phyloP scores from a whole-genome alignment of 2,329 filamentous ascomycete species.

The Aureobasidium leucospermi region DNA sequence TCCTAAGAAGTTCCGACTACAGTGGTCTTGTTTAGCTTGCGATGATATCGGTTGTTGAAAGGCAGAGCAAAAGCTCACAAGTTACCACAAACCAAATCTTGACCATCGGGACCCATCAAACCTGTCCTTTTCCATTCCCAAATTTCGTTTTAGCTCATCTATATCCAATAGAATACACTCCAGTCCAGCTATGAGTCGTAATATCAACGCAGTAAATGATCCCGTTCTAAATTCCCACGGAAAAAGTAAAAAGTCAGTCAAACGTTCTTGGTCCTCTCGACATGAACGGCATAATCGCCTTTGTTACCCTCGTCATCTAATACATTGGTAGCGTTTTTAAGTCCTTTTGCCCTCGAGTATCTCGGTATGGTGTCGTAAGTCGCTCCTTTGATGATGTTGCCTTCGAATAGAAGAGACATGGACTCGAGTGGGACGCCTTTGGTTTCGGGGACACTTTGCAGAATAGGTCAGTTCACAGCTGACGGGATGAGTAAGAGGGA shows the following conservation, averaged over 20 bases:
- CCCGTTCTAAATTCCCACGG: background rate
- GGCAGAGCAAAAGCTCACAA: too few species aligned
- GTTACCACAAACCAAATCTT: too few species aligned
- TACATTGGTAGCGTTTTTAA: background rate
- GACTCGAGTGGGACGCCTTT: constrained; percentile 37
- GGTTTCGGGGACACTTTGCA: constrained; percentile 33
- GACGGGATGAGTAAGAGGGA: too few species aligned
- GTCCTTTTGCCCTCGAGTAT: constrained; percentile 26
- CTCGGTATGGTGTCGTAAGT: constrained; percentile 32
- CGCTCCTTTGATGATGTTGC: constrained; percentile 33
- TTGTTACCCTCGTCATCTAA: background rate
- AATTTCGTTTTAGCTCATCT: background rate
- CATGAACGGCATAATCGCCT: background rate
- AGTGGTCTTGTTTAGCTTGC: too few species aligned
- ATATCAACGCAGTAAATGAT: background rate
- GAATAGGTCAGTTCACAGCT: background rate
- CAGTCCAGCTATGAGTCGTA: too few species aligned
- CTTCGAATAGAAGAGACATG: constrained; percentile 36
- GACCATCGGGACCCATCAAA: background rate
- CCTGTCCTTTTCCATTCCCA: background rate
- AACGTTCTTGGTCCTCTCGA: background rate
- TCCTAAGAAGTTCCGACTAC: too few species aligned
- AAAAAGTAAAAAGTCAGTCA: background rate
- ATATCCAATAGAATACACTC: too few species aligned
- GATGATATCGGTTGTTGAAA: too few species aligned